These are phyloP conservation scores for Sungouiozyma ichnusensis DNA, from an alignment of 805 yeast genomes.

Conservation along the genomic window DNA sequence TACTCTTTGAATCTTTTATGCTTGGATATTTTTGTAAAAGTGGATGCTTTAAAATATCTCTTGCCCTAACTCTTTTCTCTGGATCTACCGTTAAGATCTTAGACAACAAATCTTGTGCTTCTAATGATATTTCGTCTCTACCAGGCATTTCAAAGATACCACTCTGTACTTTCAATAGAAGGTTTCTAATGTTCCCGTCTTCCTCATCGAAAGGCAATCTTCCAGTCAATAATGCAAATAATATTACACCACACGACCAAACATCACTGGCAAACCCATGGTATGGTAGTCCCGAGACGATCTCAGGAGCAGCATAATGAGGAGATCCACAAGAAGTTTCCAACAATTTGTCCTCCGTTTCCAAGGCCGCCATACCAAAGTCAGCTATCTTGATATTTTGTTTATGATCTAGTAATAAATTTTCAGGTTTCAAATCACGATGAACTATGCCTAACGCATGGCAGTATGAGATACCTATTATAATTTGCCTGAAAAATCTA, in stretches of 20 bases:
- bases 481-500: conserved; percentile 77
- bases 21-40: conserved; percentile 59
- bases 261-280: conserved; percentile 97
- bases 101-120: conserved; percentile 78
- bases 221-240: conserved; percentile 89
- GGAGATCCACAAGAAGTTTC: conserved; percentile 98
- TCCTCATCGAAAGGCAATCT: conserved; percentile 80
- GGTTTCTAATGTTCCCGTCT: conserved; percentile 83
- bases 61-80: conserved; percentile 62
- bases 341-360: conserved; percentile 64
- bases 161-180: conserved; percentile 80
- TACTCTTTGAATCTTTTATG: conserved; percentile 26
- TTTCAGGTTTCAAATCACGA: conserved; percentile 79
- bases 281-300: conserved; percentile 87
- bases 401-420: conserved; percentile 66
- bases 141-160: conserved; percentile 81
- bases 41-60: conserved; percentile 72
- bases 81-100: conserved; percentile 82
- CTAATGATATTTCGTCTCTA: conserved; percentile 59
- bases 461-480: conserved; percentile 73
- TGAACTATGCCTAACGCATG: conserved; percentile 83
- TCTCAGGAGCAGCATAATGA: conserved; percentile 97
- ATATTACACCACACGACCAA: conserved; percentile 95
- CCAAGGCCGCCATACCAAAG: conserved; percentile 98
- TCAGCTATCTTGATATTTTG: conserved; percentile 93